phyloP scores from a whole-genome alignment of 495 filamentous ascomycete genomes.

The Echria macrotheca region DNA sequence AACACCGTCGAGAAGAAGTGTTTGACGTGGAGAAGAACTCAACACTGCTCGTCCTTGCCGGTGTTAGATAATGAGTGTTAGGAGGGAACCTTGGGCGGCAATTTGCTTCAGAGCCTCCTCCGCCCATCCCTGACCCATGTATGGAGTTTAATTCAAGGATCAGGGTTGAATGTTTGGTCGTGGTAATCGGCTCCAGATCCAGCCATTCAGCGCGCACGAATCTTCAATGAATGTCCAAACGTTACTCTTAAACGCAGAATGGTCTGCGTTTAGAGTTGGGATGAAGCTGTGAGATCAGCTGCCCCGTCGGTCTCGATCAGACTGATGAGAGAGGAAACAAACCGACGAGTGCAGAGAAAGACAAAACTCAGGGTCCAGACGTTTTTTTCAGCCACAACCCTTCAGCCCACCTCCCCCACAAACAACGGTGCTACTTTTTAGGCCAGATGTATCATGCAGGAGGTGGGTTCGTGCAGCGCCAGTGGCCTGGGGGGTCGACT shows the following conservation, averaged over 20 bases:
- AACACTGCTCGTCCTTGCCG: too few species aligned
- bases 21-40: too few species aligned
- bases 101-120: constrained; percentile 1
- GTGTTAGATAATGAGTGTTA: constrained; percentile 14
- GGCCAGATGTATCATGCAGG: constrained; percentile 25
- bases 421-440: constrained; percentile 2
- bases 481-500: not conserved
- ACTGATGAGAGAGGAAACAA: too few species aligned
- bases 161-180: constrained; percentile 17
- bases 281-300: too few species aligned
- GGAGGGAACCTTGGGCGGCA: not conserved
- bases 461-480: constrained; percentile 19
- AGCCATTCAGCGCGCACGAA: not conserved
- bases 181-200: constrained; percentile 9
- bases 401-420: constrained; percentile 2
- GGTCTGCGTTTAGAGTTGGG: too few species aligned
- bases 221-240: not conserved
- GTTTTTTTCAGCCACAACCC: too few species aligned
- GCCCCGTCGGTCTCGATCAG: too few species aligned
- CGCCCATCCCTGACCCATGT: constrained; percentile 1
- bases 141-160: constrained; percentile 17
- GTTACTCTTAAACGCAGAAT: too few species aligned
- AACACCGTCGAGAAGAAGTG: too few species aligned
- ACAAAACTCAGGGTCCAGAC: too few species aligned
- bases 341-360: too few species aligned